Conservation (phyloP, 1,139 yeast genomes). For the Pichia sp. region DNA sequence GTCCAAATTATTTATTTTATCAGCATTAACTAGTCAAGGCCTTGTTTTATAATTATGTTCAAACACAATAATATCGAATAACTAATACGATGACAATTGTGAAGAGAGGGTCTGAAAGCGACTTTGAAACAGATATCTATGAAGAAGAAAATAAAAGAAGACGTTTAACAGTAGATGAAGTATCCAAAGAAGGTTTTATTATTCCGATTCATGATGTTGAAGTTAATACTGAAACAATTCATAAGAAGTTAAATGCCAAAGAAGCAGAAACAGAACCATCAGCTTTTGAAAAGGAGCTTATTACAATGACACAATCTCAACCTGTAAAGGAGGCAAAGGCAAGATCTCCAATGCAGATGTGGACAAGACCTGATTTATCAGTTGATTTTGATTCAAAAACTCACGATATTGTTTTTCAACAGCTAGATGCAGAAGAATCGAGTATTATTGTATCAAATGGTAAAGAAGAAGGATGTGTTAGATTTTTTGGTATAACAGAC, state of each 20-base stretch:
- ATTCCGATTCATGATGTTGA: constrained; percentile 24
- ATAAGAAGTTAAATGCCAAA: constrained; percentile 26
- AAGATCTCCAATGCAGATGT: constrained; percentile 34
- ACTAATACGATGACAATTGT: not conserved
- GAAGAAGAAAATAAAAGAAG: constrained; percentile 13
- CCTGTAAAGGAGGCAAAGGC: constrained; percentile 25
- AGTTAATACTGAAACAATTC: constrained; percentile 20
- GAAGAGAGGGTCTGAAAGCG: not conserved
- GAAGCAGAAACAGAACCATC: constrained; percentile 42
- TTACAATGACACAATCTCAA: constrained; percentile 44
- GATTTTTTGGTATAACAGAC: constrained; percentile 89
- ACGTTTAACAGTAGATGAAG: constrained; percentile 10
- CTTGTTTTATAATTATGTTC: too few relatives aligned
- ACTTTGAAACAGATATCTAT: constrained; percentile 8
- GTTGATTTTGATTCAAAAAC: constrained; percentile 40
- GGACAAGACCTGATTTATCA: constrained; percentile 56
- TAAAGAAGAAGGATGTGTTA: constrained; percentile 56
- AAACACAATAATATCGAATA: too few relatives aligned
- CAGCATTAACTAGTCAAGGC: too few relatives aligned
- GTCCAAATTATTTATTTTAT: too few relatives aligned
- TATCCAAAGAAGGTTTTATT: constrained; percentile 24
- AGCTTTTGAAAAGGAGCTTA: constrained; percentile 58
- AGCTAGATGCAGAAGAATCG: constrained; percentile 90
- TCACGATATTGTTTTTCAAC: constrained; percentile 72
- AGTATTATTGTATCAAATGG: constrained; percentile 25